Evolutionary conservation across 495 filamentous ascomycete genomes (phyloP), one percentile per base, ranked within the genome.

Genomic region (Delitschia confertaspora): DNA sequence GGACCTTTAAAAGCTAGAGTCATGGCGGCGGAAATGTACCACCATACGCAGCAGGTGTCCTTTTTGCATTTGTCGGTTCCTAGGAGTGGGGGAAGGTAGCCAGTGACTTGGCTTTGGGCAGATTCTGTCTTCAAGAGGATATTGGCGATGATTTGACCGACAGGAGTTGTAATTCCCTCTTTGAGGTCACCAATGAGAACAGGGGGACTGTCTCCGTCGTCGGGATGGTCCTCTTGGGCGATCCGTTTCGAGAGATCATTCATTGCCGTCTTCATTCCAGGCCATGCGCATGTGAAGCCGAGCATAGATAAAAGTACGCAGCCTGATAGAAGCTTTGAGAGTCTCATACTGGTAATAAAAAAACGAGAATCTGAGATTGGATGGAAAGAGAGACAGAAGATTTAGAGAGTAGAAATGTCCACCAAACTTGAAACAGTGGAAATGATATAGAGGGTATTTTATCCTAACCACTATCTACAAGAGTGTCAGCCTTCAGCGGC

Each of bases 31-130:
- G 52, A 31, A 18, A 55, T 24, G 23, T 55, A 38, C 10, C 3
- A 24, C 52, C 52, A 55, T 8, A 51, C 26, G 22, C 52, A 55
- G 42, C 52, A 55, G 7, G 47, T 51, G 38, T 55, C 52, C 11
- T 8, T 10, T 20, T 32, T 42, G 37, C 52, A 55, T n/a, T 41
- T 13, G 9, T 26, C 9, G 1, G 46, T 27, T 2, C 19, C 18
- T 3, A 33, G 3, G 1, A 23, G 11, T 11, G 46, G 36, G 5
- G 49, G 35, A 3, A 18, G 35, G 29, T 52, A 52, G 6, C 47
- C 47, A 11, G 22, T 41, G 6, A 22, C 27, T 11, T 3, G 5
- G 34, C 33, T 41, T 23, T 55, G 34, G 4, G 19, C 46, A 9
- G 33, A 25, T 38, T 55, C 51, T 4, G n/a, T 8, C 26, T 46